Base-by-base conservation (phyloP, 495 filamentous ascomycete species). In the Aspergillus egyptiacus region DNA sequence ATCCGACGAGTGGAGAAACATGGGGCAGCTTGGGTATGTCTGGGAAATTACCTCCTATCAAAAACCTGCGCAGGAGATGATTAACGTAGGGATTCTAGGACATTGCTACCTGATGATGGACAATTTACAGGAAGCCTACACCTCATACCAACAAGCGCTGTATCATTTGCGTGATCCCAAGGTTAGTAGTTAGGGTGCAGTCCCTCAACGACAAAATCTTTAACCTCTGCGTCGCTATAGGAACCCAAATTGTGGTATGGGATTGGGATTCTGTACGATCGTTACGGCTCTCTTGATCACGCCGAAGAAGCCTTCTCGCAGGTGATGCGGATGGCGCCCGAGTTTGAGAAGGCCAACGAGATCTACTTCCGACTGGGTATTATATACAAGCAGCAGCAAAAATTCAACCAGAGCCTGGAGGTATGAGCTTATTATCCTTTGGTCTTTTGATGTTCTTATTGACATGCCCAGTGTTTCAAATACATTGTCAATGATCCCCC, bases 51-150 rank as follows among this genome's bases (percentile, higher is more conserved):
- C 18, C 36, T 8, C n/a, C 18, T 17, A 31, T 8, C 20, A 14
- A 10, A 7, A 14, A 27, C n/a, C 13, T 8, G 6, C 37, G 37
- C 22, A 20, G 14, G 22, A 39, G 37, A 52, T 19, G 5, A 49
- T 53, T 44, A 19, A 45, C 15, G 0, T 48, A 6, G 4, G 24
- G 28, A 24, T 13, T 33, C 5, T 58, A 86, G 89, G 91, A 3
- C 94, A 97, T 67, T 97, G 93, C 66, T 94, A 89, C 60, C 74
- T 99, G 18, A 99, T 99, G 93, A 95, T 97, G 90, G 93, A 99
- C 55, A 91, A 99, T 56, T 65, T 99, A 25, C 93, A 97, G 65
- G 87, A 96, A 60, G 93, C 93, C 2, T 99, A 99, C 63, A 84
- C 85, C n/a, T 94, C 93, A 2, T 99, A 99, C 61, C 93, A 99